Percentiles rank a stretch among this genome's conserved stretches.
phyloP scores from a whole-genome alignment of 75 land plant genomes.

The Sequoia sempervirens region DNA sequence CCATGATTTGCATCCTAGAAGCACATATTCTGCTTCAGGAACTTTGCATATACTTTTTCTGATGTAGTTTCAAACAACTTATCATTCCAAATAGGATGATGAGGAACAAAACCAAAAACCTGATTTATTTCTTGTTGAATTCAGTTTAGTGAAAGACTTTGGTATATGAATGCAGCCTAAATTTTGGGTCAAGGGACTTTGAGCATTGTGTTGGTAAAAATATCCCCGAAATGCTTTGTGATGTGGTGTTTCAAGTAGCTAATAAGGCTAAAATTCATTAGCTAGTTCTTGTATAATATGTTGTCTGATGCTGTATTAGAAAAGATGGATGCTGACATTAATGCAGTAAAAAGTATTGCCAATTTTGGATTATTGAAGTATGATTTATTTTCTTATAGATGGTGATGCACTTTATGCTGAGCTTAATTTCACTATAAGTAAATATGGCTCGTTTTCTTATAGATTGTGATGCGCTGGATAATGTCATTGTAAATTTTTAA shows the following conservation, averaged over 20 bases:
- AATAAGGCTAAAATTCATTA: neutral
- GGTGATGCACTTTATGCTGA: neutral
- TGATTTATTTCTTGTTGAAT: neutral
- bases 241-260: neutral
- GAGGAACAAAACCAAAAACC: neutral
- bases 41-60: neutral
- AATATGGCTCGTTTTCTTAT: neutral
- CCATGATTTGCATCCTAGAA: neutral
- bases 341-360: neutral
- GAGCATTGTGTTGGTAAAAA: neutral
- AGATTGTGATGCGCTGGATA: neutral
- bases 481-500: neutral
- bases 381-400: neutral
- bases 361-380: neutral
- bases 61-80: neutral
- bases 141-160: neutral
- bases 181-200: neutral
- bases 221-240: neutral
- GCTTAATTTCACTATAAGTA: neutral
- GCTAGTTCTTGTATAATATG: neutral
- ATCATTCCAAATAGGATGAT: neutral
- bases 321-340: neutral
- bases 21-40: neutral
- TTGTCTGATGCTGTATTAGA: neutral
- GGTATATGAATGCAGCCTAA: neutral